Base-by-base conservation (phyloP, 208 protist genomes). In the Acanthamoeba triangularis region DNA sequence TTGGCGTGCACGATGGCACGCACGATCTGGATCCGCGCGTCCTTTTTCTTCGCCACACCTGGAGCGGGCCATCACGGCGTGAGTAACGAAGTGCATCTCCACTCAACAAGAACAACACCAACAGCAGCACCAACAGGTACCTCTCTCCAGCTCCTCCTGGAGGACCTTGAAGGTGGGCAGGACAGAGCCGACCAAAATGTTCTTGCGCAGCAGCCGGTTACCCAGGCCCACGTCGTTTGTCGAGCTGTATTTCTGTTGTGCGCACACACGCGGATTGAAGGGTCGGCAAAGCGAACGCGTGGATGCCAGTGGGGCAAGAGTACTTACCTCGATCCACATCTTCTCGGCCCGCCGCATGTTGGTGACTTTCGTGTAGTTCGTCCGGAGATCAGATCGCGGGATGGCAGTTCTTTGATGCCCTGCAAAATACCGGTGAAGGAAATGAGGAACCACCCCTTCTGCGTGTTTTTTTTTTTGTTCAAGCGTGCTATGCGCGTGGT, bases 101-200 rank as follows among this genome's bases (percentile, higher is more conserved):
- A 47, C 41, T 6, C 1, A 47, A 3, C 41, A 47, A 47, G 1
- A 59, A 59, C 52, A 59, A 59, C 7, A 16, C 52, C 41, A 8
- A 4, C 41, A 47, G 41, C 41, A 3, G 5, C 41, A 47, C 10
- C 16, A 74, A 2, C 23, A 23, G 11, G 14, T 74, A 80, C 69
- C 69, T 80, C 49, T 80, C n/a, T 80, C 69, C 18, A 80, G 69
- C 13, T 80, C 69, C 69, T 80, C 69, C 37, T 80, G 69, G 37
- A 80, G 69, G 10, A 80, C 69, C 37, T 80, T 80, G 69, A 88
- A 88, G 80, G 52, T 65, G 28, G 80, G 80, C 80, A 88, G 41
- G 8, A 88, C 80, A 41, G 49, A 65, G 25, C 80, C 80, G 30
- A 63, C 52, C 11, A 88, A n/a, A 11, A 88, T 41, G n/a, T 63